Base-by-base conservation (phyloP, 306 rosid species). In the Fagus crenata region DNA sequence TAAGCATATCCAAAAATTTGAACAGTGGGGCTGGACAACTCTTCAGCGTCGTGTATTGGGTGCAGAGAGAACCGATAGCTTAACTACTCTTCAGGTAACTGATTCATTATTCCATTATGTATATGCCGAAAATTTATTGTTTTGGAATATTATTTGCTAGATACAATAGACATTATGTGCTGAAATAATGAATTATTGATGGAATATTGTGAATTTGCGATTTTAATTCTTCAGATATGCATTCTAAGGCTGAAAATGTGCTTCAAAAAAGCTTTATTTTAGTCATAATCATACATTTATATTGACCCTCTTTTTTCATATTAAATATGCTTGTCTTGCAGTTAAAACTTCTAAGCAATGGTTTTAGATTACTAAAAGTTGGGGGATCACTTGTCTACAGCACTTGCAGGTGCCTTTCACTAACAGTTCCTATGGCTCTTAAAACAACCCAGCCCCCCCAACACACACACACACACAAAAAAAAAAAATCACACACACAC, bases 11-110 rank as follows among this genome's bases (percentile, higher is more conserved):
- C 96, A 89, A 49, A 95, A 92, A 83, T 95, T 92, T 83, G 96
- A 95, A 81, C 82, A 85, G 15, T 95, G 99, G 97, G 97, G 97
- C 56, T 95, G 97, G 99, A 75, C 79, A 79, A 92, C 97, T 64
- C 88, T 95, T 77, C 81, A 90, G 63, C 91, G 87, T 1, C 93
- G 97, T 67, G 90, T 95, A 56, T 81, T 95, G 73, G 90, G 92
- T 86, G 99, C 96, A 37, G 92, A 88, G 77, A 92, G 97, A 83
- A 90, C 91, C 6, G 92, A 90, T 78, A 72, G 76, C 84, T 77
- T 92, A 77, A 87, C 86, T 49, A 77, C 73, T 69, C 96, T 95
- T 85, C 97, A 95, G 97, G 97, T 81, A 76, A 83, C 40, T 77
- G 72, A 76, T 59, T 59, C 76, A 60, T 39, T 75, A n/a, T 77